Conservation (phyloP, 2,329 filamentous ascomycete genomes). For the Colletotrichum cordylinicola region DNA sequence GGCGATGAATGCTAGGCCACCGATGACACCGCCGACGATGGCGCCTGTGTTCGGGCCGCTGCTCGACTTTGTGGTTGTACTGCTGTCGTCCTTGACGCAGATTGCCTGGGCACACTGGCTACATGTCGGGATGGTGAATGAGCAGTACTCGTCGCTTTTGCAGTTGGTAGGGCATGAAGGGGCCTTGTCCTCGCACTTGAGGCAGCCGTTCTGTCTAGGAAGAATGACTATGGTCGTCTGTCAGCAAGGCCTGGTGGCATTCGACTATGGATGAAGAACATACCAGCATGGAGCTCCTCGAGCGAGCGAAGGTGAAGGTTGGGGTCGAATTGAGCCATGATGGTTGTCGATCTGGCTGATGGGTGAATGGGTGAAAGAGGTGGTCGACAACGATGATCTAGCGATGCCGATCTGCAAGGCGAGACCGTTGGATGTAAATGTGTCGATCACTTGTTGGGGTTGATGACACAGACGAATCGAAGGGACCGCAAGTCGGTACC, state of each 20-base stretch:
- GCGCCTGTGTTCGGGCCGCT: constrained; percentile 73
- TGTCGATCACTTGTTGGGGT: constrained; percentile 10
- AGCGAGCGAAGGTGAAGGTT: constrained; percentile 22
- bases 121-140: constrained; percentile 52
- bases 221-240: constrained; percentile 30
- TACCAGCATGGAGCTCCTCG: constrained; percentile 21
- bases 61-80: constrained; percentile 22
- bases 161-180: constrained; percentile 52
- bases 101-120: constrained; percentile 51
- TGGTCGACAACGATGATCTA: constrained; percentile 7
- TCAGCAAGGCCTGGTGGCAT: background rate
- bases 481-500: background rate
- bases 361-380: background rate
- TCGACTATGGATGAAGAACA: background rate
- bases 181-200: constrained; percentile 47
- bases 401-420: constrained; percentile 10
- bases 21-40: constrained; percentile 91
- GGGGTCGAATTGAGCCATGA: constrained; percentile 20
- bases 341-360: background rate
- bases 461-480: constrained; percentile 1
- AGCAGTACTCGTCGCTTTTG: constrained; percentile 45
- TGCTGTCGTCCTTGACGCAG: constrained; percentile 42
- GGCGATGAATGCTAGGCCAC: constrained; percentile 79
- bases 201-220: constrained; percentile 47
- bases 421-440: background rate